Conservation (phyloP, 129 eudicot species). For the Tagetes patula region DNA sequence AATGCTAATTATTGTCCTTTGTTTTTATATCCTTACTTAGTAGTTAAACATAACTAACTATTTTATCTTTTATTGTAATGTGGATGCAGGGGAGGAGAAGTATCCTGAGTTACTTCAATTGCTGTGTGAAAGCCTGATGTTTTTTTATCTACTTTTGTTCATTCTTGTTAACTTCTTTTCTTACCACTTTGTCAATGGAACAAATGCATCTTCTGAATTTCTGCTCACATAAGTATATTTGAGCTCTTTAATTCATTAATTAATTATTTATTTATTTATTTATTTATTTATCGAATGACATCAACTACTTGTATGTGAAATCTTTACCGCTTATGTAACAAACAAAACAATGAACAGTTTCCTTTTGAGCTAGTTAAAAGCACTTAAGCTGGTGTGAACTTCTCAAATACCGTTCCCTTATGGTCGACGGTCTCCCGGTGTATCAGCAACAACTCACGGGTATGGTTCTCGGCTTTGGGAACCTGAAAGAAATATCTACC, state of each 20-base stretch:
- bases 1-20: constrained; percentile 20
- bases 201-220: neutral
- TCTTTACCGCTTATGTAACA: neutral
- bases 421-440: too few species aligned
- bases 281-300: neutral
- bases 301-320: neutral
- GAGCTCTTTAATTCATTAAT: neutral
- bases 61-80: neutral
- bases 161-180: constrained; percentile 10
- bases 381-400: neutral
- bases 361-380: neutral
- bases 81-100: constrained; percentile 57
- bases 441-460: too few species aligned
- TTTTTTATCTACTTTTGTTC: constrained; percentile 22
- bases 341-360: neutral
- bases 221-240: neutral
- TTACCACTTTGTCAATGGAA: constrained; percentile 6
- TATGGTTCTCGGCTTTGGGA: too few species aligned
- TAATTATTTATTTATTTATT: neutral
- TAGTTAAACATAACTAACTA: neutral
- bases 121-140: constrained; percentile 61
- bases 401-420: neutral
- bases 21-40: neutral
- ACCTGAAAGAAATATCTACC: too few species aligned
- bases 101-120: constrained; percentile 66